These are phyloP conservation scores for Xylona heveae DNA, from an alignment of 495 filamentous ascomycete species.

Conservation along the genomic window DNA sequence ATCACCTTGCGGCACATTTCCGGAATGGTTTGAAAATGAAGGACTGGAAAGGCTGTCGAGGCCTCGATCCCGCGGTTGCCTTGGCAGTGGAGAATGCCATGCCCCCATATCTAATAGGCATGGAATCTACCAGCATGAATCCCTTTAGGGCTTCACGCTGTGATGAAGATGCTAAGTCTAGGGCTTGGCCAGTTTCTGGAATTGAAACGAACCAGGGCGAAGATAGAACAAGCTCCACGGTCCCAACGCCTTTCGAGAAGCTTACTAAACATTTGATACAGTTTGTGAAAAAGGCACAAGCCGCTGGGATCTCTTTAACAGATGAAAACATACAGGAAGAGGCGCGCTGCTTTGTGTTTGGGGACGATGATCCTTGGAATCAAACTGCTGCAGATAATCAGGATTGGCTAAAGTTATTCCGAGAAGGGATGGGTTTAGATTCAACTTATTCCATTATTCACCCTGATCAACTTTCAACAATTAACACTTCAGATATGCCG, in stretches of 20 bases:
- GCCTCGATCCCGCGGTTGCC: conserved; percentile 35
- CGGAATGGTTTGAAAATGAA: conserved; percentile 42
- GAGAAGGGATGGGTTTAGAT: too few species aligned
- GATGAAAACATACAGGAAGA: conserved; percentile 45
- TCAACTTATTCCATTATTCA: too few species aligned
- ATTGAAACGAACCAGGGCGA: too few species aligned
- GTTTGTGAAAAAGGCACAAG: too few species aligned
- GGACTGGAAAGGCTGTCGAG: conserved; percentile 56
- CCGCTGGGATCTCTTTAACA: conserved; percentile 30
- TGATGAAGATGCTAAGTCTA: too few species aligned
- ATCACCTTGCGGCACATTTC: conserved; percentile 51
- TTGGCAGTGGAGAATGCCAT: conserved; percentile 14
- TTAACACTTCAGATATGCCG: too few species aligned
- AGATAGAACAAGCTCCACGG: too few species aligned
- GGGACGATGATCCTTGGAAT: conserved; percentile 45
- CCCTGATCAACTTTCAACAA: too few species aligned
- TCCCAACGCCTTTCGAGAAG: too few species aligned
- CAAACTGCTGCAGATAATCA: conserved; percentile 50
- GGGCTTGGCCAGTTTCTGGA: too few species aligned
- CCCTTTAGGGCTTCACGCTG: conserved; percentile 18
- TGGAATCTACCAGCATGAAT: conserved; percentile 17
- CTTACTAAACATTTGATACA: too few species aligned
- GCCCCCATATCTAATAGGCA: conserved; percentile 19
- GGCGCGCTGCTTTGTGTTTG: conserved; percentile 42
- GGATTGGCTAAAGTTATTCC: conserved; percentile 31